Evolutionary conservation across 192 early-diverging fungal species (phyloP).

Genomic region (Paraglomus brasilianum): DNA sequence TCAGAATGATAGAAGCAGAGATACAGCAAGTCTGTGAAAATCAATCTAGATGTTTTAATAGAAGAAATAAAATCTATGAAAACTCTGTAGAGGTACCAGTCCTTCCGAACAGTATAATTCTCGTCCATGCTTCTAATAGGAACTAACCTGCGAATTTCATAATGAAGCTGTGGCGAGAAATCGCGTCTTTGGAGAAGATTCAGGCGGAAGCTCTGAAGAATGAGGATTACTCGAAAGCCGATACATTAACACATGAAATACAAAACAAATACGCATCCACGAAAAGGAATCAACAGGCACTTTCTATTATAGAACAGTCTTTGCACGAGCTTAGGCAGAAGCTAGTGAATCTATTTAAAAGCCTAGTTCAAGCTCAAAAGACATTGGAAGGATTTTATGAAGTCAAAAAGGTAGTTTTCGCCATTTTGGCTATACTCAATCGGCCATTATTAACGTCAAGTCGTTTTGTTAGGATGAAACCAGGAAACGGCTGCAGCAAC

Average conservation of each 20-base stretch:
- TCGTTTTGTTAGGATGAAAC: constrained; percentile 5
- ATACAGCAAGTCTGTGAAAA: not conserved
- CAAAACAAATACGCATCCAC: not conserved
- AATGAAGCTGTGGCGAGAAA: not conserved
- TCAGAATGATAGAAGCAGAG: constrained; percentile 1
- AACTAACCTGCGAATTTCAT: not conserved
- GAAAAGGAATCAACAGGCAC: constrained; percentile 1
- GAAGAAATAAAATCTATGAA: constrained; percentile 15
- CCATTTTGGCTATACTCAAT: not conserved
- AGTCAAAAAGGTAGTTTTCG: not conserved
- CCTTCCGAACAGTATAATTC: not conserved
- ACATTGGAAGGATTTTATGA: constrained; percentile 9
- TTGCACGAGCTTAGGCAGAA: constrained; percentile 22
- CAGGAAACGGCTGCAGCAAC: not conserved
- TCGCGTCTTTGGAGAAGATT: constrained; percentile 15
- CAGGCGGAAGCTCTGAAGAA: not conserved
- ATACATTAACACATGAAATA: constrained; percentile 10
- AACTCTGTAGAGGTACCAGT: constrained; percentile 8
- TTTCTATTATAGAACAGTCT: constrained; percentile 7
- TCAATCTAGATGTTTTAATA: constrained; percentile 16
- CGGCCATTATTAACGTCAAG: not conserved
- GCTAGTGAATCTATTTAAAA: constrained; percentile 12
- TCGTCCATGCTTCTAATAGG: not conserved
- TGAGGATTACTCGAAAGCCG: constrained; percentile 19
- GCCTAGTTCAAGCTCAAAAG: not conserved